Conservation (phyloP, 2,329 filamentous ascomycete species). For the Aspergillus costaricaensis region DNA sequence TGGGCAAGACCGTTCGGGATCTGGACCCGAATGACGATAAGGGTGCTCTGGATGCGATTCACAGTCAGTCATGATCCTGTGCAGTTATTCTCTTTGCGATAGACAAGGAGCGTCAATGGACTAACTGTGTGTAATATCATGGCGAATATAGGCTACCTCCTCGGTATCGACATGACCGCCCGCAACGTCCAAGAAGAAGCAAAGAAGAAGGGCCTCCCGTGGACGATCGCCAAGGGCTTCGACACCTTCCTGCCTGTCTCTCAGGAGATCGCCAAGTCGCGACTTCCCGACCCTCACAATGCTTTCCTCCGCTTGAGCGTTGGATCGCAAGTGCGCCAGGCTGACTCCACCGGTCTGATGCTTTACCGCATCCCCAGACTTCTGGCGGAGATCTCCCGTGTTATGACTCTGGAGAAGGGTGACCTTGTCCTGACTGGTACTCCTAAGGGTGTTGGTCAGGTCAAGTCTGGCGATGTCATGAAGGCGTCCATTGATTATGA, state of each 20-base stretch:
- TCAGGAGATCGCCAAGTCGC: constrained; percentile 74
- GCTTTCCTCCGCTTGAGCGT: constrained; percentile 83
- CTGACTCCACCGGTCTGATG: constrained; percentile 91
- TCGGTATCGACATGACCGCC: constrained; percentile 96
- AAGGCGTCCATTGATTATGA: constrained; percentile 76
- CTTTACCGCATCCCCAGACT: constrained; percentile 86
- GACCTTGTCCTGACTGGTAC: constrained; percentile 97
- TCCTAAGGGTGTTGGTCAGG: constrained; percentile 89
- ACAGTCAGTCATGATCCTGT: constrained; percentile 54
- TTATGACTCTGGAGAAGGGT: constrained; percentile 90
- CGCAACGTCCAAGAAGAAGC: constrained; percentile 95
- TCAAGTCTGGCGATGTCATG: constrained; percentile 84
- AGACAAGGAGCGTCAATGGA: not conserved
- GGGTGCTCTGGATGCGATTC: constrained; percentile 78
- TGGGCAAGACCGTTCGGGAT: constrained; percentile 78
- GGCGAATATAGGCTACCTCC: constrained; percentile 67
- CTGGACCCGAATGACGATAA: constrained; percentile 71
- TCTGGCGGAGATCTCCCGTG: constrained; percentile 85
- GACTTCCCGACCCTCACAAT: constrained; percentile 83
- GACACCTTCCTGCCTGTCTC: constrained; percentile 94
- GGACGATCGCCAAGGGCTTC: constrained; percentile 96
- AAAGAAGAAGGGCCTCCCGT: constrained; percentile 94
- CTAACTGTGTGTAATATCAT: not conserved
- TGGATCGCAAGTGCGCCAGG: constrained; percentile 75
- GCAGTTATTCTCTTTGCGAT: too few species aligned